phyloP scores from a whole-genome alignment of 2,329 filamentous ascomycete species.

The Fusarium sp. region DNA sequence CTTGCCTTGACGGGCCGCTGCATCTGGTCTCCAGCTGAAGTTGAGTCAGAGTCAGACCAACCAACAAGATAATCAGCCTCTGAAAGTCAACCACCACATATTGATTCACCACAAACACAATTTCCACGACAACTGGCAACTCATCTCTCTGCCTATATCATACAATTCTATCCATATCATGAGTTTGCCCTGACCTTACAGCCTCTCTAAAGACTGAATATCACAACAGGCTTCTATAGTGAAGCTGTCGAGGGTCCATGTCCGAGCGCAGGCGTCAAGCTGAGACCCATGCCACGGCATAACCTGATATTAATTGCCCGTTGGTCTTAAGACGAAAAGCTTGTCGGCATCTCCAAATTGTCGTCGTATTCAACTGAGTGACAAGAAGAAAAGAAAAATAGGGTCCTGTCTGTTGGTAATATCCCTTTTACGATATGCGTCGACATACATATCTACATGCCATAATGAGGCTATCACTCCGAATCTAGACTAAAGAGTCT shows the following conservation, averaged over 20 bases:
- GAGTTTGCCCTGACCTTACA: background rate
- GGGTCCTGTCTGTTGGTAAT: background rate
- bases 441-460: background rate
- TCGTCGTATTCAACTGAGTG: background rate
- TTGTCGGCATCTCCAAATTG: background rate
- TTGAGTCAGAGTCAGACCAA: background rate
- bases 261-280: slow-evolving; percentile 32
- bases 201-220: background rate
- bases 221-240: slow-evolving; percentile 4
- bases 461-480: slow-evolving; percentile 7
- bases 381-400: background rate
- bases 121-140: background rate
- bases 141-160: background rate
- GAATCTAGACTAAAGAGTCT: background rate
- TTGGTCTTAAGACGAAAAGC: slow-evolving; percentile 20
- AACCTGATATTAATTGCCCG: slow-evolving; percentile 18
- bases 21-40: background rate
- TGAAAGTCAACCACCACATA: background rate
- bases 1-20: background rate
- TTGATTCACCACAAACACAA: background rate
- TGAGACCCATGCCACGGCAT: slow-evolving; percentile 27
- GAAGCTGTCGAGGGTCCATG: slow-evolving; percentile 14
- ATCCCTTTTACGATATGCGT: background rate
- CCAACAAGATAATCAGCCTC: background rate
- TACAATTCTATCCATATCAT: background rate